Conservation (phyloP, 768 basidiomycete genomes). For the Artomyces pyxidatus region DNA sequence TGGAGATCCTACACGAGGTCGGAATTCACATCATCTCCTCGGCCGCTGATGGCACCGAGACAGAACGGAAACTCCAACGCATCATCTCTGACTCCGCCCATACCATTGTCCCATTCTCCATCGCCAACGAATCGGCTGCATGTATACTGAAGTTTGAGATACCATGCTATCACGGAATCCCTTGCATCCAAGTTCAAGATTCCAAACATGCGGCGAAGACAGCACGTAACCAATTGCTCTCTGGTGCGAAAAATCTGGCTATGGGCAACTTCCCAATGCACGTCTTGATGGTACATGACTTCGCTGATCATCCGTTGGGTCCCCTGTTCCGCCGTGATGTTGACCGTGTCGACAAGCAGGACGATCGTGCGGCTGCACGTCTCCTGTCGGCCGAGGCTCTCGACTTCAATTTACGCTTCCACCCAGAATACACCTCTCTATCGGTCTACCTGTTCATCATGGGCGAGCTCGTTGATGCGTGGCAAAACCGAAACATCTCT, state of each 20-base stretch:
- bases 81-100: not conserved
- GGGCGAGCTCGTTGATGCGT: conserved; percentile 21
- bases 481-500: conserved; percentile 19
- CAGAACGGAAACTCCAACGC: not conserved
- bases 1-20: not conserved
- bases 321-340: not conserved
- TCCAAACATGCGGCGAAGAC: not conserved
- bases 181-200: not conserved
- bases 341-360: not conserved
- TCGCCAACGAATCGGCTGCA: not conserved
- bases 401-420: conserved; percentile 6
- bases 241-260: not conserved
- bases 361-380: not conserved
- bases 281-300: not conserved
- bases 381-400: not conserved
- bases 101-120: not conserved
- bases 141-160: not conserved
- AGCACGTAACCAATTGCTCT: not conserved
- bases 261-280: not conserved
- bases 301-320: not conserved
- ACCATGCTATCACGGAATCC: not conserved
- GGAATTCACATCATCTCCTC: not conserved
- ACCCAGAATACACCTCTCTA: conserved; percentile 18
- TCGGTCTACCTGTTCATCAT: conserved; percentile 33
- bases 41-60: not conserved